phyloP scores from a whole-genome alignment of 352 stramenopile genomes.

The Phytophthora tubulina region DNA sequence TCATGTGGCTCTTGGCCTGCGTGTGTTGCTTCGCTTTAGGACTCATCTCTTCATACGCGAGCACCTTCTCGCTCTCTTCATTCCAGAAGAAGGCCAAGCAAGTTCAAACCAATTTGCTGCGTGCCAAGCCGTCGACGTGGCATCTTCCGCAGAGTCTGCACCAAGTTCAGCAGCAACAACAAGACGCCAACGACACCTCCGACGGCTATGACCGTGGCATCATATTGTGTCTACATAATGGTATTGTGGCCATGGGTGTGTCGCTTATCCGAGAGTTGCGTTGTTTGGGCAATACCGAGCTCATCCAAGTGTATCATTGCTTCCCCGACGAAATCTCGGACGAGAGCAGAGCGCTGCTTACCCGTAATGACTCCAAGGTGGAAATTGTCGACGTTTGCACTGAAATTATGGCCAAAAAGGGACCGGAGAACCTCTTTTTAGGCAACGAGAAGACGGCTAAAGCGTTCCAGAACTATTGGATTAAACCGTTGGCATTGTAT shows the following conservation, averaged over 20 bases:
- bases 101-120: conserved; percentile 20
- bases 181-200: not conserved
- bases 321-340: conserved; percentile 54
- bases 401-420: conserved; percentile 44
- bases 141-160: conserved; percentile 17
- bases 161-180: not conserved
- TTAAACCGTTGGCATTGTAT: conserved; percentile 68
- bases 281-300: conserved; percentile 35
- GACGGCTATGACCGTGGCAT: conserved; percentile 37
- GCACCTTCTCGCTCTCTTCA: conserved; percentile 27
- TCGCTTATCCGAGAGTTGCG: conserved; percentile 67
- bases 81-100: conserved; percentile 13
- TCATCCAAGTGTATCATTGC: conserved; percentile 37
- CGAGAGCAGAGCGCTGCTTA: conserved; percentile 46
- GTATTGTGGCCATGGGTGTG: conserved; percentile 54
- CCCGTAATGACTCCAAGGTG: conserved; percentile 48
- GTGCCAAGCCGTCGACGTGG: conserved; percentile 19
- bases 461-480: conserved; percentile 67
- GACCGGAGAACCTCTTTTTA: conserved; percentile 39
- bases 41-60: conserved; percentile 46
- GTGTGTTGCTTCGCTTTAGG: conserved; percentile 52
- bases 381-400: conserved; percentile 76
- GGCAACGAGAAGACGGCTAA: conserved; percentile 30
- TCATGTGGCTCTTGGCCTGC: conserved; percentile 50
- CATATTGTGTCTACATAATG: conserved; percentile 57